Evolutionary conservation across 2,329 filamentous ascomycete genomes (phyloP), one percentile per base, ranked within the genome.

Genomic region (Phaeosphaeriaceae sp.): DNA sequence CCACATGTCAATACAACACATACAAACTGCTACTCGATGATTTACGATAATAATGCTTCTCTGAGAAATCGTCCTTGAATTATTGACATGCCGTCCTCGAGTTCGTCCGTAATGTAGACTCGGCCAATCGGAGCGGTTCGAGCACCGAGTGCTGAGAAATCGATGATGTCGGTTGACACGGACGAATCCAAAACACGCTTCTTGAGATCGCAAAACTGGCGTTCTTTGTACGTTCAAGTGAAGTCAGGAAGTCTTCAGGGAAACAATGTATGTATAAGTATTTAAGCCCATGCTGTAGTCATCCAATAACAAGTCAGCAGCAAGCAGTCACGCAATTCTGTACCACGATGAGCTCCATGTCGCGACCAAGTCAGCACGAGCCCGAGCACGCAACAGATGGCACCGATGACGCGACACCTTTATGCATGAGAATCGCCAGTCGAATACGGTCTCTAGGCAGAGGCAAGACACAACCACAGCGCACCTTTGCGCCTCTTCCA

Each of bases 251-350:
- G 52, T 47, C 17, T 6, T 23, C 46, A 30, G 15, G n/a, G 47
- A 21, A 63, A 47, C 55, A 48, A 22, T 55, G 60, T 52, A 61
- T 63, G 54, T 63, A 52, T 21, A 23, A 49, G 13, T 17, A 42
- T 24, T 17, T 24, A 40, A 1, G 21, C 56, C 58, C 54, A 53
- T 63, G 56, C 58, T 61, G 66, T 56, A 51, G 60, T 60, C 52
- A 44, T 42, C 69, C 64, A 72, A 72, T 72, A 51, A 69, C 55
- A 57, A 24, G 8, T 11, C 19, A 47, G 44, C 63, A 63, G 61
- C 59, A 64, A 65, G 64, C 65, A 72, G 48, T 65, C 69, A 73
- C 70, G 70, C 68, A 69, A 73, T 71, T 32, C 26, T 19, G 55
- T 49, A 21, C 54, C 63, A 65, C 63, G 24, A 74, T 72, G 69